phyloP scores from a whole-genome alignment of 2,329 filamentous ascomycete species.

The Orbilia javanica region DNA sequence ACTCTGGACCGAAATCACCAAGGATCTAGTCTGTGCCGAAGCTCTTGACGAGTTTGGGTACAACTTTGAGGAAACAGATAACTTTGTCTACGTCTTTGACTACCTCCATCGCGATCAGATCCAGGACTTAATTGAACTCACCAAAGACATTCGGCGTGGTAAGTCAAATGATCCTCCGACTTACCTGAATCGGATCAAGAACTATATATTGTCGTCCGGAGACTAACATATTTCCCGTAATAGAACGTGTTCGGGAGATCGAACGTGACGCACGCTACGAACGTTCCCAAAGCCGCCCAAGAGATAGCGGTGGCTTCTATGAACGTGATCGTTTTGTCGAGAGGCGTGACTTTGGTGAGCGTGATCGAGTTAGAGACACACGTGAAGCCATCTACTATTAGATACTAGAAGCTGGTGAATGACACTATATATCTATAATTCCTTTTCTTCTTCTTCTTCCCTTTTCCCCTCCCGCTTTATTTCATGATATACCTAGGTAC shows the following conservation, averaged over 20 bases:
- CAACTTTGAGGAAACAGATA: slow-evolving; percentile 88
- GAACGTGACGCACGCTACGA: slow-evolving; percentile 46
- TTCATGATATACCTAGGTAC: slow-evolving; percentile 5
- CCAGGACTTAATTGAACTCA: slow-evolving; percentile 82
- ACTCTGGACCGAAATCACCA: slow-evolving; percentile 98
- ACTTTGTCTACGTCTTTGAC: slow-evolving; percentile 91
- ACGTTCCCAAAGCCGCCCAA: slow-evolving; percentile 50
- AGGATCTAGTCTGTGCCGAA: slow-evolving; percentile 86
- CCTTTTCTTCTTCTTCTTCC: neutral
- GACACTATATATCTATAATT: slow-evolving; percentile 46
- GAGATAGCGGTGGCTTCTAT: slow-evolving; percentile 52
- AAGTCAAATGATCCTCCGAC: slow-evolving; percentile 53
- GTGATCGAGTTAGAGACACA: slow-evolving; percentile 56
- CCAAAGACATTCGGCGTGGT: slow-evolving; percentile 81
- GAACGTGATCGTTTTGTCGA: slow-evolving; percentile 54
- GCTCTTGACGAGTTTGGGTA: slow-evolving; percentile 88
- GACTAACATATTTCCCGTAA: slow-evolving; percentile 36
- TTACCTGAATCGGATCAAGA: slow-evolving; percentile 30
- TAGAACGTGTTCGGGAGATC: slow-evolving; percentile 57
- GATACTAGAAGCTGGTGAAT: slow-evolving; percentile 8
- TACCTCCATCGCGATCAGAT: slow-evolving; percentile 90
- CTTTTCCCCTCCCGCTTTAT: neutral
- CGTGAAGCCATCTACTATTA: slow-evolving; percentile 58
- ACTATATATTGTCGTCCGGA: slow-evolving; percentile 14
- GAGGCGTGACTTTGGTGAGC: slow-evolving; percentile 57